These are phyloP conservation scores for Dendrothele bispora DNA, from an alignment of 768 basidiomycete species.

Conservation along the genomic window DNA sequence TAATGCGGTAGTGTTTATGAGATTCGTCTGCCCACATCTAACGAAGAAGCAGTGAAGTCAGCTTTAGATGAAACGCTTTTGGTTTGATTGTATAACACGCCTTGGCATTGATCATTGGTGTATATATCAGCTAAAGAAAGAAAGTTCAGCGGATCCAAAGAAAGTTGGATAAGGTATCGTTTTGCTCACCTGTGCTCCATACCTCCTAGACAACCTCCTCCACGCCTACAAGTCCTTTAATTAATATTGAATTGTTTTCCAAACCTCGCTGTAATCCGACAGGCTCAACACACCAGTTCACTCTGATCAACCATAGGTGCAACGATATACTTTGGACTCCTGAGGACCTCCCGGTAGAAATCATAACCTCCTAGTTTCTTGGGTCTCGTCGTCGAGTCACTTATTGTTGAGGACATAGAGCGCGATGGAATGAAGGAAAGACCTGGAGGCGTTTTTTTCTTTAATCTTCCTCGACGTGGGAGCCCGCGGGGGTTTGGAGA, in stretches of 20 bases:
- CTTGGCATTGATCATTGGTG: slow-evolving; percentile 98
- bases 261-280: slow-evolving; percentile 1
- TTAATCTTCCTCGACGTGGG: too few relatives aligned
- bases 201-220: slow-evolving; percentile 78
- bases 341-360: slow-evolving; percentile 76
- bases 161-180: too few relatives aligned
- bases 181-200: slow-evolving; percentile 71
- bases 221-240: slow-evolving; percentile 87
- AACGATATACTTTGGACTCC: slow-evolving; percentile 86
- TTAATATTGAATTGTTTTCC: too few relatives aligned
- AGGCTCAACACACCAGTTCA: slow-evolving; percentile 82
- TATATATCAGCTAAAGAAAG: slow-evolving; percentile 73
- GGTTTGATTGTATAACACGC: slow-evolving; percentile 29
- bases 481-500: too few relatives aligned
- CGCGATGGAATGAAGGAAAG: too few relatives aligned
- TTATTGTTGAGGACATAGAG: too few relatives aligned
- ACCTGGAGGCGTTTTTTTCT: too few relatives aligned
- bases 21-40: slow-evolving; percentile 63
- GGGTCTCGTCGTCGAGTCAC: too few relatives aligned
- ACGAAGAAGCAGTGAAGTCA: slow-evolving; percentile 1
- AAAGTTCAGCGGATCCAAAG: too few relatives aligned
- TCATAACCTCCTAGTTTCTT: slow-evolving; percentile 81
- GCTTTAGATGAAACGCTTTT: background rate
- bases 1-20: slow-evolving; percentile 56
- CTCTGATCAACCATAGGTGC: slow-evolving; percentile 99